Evolutionary conservation across 495 filamentous ascomycete species (phyloP).

Genomic region (Wilcoxina mikolae): DNA sequence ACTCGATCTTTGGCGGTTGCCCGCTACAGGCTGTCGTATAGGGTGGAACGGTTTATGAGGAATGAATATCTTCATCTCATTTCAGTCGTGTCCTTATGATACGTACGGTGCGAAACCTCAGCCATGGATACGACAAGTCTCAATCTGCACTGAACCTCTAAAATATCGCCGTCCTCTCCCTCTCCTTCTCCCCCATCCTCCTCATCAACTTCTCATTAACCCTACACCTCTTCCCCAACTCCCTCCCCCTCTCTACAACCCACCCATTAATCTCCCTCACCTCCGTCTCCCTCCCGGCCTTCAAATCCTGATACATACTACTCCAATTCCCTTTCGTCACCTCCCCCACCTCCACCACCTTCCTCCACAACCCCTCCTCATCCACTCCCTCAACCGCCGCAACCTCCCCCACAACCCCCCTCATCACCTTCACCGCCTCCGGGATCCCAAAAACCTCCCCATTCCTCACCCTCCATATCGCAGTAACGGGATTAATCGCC

Average conservation of each 20-base stretch:
- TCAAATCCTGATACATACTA: slow-evolving; percentile 69
- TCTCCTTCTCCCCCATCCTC: slow-evolving; percentile 14
- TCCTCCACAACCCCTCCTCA: slow-evolving; percentile 36
- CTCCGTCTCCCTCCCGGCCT: slow-evolving; percentile 48
- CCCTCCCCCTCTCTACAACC: slow-evolving; percentile 51
- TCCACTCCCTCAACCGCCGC: slow-evolving; percentile 54
- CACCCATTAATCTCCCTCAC: slow-evolving; percentile 78
- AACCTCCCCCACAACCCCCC: slow-evolving; percentile 52
- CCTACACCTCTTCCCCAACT: slow-evolving; percentile 48
- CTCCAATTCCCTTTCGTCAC: slow-evolving; percentile 53
- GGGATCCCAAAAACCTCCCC: slow-evolving; percentile 52
- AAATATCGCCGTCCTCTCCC: slow-evolving; percentile 4
- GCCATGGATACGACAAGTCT: too few relatives aligned
- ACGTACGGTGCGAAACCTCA: too few relatives aligned
- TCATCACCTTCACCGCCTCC: slow-evolving; percentile 40
- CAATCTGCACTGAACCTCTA: too few relatives aligned
- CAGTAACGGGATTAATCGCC: slow-evolving; percentile 70
- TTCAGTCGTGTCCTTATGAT: too few relatives aligned
- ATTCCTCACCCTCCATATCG: slow-evolving; percentile 55
- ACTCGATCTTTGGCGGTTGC: too few relatives aligned
- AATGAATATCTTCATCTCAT: too few relatives aligned
- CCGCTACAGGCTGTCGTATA: too few relatives aligned
- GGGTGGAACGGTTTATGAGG: too few relatives aligned
- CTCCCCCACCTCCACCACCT: slow-evolving; percentile 42
- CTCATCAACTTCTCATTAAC: slow-evolving; percentile 56